phyloP scores from a whole-genome alignment of 345 rosid species.

The Eucalyptus camaldulensis region DNA sequence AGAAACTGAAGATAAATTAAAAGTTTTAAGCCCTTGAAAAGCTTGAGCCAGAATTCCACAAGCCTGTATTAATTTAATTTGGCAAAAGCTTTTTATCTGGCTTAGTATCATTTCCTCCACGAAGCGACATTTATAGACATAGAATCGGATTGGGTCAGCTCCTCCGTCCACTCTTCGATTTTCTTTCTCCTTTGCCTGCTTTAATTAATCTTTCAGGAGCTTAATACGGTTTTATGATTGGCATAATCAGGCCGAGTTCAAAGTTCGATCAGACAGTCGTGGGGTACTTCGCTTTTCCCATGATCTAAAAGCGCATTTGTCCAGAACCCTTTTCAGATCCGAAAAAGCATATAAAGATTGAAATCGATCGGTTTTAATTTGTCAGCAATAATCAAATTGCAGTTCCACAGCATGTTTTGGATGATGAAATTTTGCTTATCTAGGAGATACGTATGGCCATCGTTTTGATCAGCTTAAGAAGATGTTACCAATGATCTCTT shows the following conservation, averaged over 20 bases:
- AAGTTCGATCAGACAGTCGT: conserved; percentile 26
- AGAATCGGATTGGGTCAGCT: conserved; percentile 19
- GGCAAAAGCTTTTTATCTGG: not conserved
- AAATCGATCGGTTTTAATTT: not conserved
- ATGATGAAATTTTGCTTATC: not conserved
- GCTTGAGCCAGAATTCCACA: not conserved
- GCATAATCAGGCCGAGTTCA: not conserved
- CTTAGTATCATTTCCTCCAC: not conserved
- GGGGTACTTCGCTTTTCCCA: conserved; percentile 17
- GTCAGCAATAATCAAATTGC: not conserved
- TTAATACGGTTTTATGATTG: not conserved
- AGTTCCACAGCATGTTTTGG: not conserved
- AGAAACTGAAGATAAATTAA: not conserved
- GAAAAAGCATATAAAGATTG: not conserved
- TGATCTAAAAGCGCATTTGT: conserved; percentile 16
- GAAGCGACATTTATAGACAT: not conserved
- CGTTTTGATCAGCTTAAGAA: not conserved
- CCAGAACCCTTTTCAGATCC: not conserved
- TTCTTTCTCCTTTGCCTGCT: not conserved
- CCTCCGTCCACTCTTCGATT: not conserved
- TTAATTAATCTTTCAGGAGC: not conserved
- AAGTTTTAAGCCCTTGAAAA: not conserved
- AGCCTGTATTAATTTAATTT: not conserved
- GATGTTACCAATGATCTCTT: not conserved
- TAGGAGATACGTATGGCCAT: not conserved